A percentile compares a stretch with the other conserved stretches of the same genome.
Conservation (phyloP, 108 stramenopile genomes). For the Phaeodactylum tricornutum region DNA sequence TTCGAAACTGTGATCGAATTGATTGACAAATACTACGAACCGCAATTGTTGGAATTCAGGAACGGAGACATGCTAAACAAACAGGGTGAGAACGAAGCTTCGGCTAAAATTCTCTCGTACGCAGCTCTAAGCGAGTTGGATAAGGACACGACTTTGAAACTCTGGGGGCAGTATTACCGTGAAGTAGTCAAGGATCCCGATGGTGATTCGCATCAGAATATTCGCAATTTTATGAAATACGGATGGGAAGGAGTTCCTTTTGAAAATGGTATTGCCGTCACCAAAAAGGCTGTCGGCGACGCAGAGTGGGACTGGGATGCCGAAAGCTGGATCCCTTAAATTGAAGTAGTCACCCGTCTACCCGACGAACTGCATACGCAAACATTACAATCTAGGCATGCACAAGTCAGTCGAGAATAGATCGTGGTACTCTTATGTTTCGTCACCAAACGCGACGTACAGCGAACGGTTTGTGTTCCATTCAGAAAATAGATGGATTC, state of each 20-base stretch:
- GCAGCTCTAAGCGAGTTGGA: slow-evolving; percentile 71
- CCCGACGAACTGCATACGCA: too few relatives aligned
- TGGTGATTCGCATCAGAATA: slow-evolving; percentile 70
- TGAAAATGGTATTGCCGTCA: slow-evolving; percentile 81
- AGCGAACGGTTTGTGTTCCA: too few relatives aligned
- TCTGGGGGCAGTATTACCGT: slow-evolving; percentile 84
- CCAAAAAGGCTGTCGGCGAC: slow-evolving; percentile 64
- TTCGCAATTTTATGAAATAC: slow-evolving; percentile 77
- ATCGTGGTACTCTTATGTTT: too few relatives aligned
- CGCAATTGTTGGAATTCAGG: slow-evolving; percentile 66
- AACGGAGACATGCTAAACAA: slow-evolving; percentile 75
- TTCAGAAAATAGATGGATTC: too few relatives aligned
- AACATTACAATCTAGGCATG: too few relatives aligned
- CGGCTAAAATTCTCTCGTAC: slow-evolving; percentile 72
- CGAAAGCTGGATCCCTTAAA: slow-evolving; percentile 60
- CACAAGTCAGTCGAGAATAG: too few relatives aligned
- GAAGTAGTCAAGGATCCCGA: slow-evolving; percentile 72
- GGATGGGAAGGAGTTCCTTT: slow-evolving; percentile 81
- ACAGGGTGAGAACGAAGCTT: slow-evolving; percentile 79
- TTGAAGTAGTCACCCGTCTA: too few relatives aligned
- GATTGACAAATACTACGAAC: slow-evolving; percentile 72
- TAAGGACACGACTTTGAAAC: slow-evolving; percentile 71
- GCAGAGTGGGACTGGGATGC: slow-evolving; percentile 60
- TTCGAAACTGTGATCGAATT: slow-evolving; percentile 77
- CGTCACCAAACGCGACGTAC: too few relatives aligned